Evolutionary conservation across 768 basidiomycete genomes (phyloP), one percentile per base, ranked within the genome.

Genomic region (Serendipita sp.): DNA sequence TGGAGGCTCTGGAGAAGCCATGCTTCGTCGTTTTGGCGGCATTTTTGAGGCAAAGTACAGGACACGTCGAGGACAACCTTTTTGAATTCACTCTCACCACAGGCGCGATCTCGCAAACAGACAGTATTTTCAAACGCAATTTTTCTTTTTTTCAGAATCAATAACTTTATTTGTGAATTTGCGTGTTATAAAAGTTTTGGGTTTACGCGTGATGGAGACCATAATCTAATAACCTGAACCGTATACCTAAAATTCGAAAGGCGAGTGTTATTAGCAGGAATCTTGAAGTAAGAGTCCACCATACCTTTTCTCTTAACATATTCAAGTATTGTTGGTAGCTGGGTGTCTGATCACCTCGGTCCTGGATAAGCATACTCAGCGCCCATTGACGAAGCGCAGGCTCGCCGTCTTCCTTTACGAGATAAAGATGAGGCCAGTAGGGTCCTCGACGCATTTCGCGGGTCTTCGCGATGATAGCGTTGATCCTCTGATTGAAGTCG

Each of bases 361-460:
- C 96, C 75, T 98, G 95, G 67, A 98, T 87, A 67, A 99, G 81
- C 69, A 83, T 82, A 70, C 90, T 92, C 65, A 99, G 79, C 0
- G 95, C 96, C 96, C 96, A 99, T 64, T 93, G 79, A 65, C 94
- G 79, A 69, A 99, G 77, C 48, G 93, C 86, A 3, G 92, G 89
- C 73, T 99, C 96, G 64, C 93, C 95, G 67, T 99, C 96, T 72
- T 97, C 93, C 75, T 98, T 99, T 69, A 98, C 93, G 61, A 97
- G 78, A 69, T 97, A 99, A 4, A 99, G 76, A 71, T 97, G 92
- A 5, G 91, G 91, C 70, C 88, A 86, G 72, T 97, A 98, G 3
- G 86, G 84, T 14, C 94, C 93, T 42, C 92, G 81, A 56, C 96
- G 86, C 79, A 91, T 82, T 74, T 98, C 96, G 17, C 96, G 82